Evolutionary conservation across 169 alveolate species (phyloP).

Genomic region (Eimeria nieschulzi): DNA sequence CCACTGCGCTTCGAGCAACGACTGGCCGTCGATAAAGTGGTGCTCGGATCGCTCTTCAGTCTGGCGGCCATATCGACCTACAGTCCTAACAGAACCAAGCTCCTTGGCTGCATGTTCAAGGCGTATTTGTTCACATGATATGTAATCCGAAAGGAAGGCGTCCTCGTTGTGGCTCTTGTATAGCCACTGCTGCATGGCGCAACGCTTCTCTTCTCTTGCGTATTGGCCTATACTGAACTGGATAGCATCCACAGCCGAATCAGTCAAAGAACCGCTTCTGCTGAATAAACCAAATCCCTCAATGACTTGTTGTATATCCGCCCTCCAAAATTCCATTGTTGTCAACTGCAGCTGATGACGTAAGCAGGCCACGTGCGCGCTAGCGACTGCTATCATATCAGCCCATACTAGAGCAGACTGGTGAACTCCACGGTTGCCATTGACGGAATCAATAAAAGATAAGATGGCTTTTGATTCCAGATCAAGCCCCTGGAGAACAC

Average conservation of each 20-base stretch:
- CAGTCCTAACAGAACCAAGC: constrained; percentile 49
- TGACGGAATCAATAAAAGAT: constrained; percentile 21
- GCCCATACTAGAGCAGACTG: constrained; percentile 70
- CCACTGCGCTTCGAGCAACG: constrained; percentile 60
- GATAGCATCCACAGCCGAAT: background rate
- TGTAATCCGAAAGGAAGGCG: background rate
- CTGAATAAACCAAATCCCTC: background rate
- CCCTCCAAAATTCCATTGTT: constrained; percentile 60
- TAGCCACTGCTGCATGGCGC: constrained; percentile 65
- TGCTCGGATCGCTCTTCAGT: background rate
- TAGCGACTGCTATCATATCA: constrained; percentile 50
- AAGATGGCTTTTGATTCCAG: constrained; percentile 37
- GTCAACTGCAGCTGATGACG: constrained; percentile 65
- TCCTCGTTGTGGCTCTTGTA: constrained; percentile 61
- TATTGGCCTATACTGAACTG: background rate
- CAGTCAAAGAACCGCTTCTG: background rate
- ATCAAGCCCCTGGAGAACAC: constrained; percentile 40
- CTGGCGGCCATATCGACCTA: constrained; percentile 36
- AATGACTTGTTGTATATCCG: constrained; percentile 39
- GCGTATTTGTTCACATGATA: constrained; percentile 33
- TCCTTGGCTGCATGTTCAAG: constrained; percentile 24
- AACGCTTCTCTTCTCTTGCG: constrained; percentile 16
- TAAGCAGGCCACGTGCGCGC: constrained; percentile 43
- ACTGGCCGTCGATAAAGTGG: constrained; percentile 18
- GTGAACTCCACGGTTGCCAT: background rate